These are phyloP conservation scores for Coleophoma cylindrospora DNA, from an alignment of 2,329 filamentous ascomycete genomes.

Conservation along the genomic window DNA sequence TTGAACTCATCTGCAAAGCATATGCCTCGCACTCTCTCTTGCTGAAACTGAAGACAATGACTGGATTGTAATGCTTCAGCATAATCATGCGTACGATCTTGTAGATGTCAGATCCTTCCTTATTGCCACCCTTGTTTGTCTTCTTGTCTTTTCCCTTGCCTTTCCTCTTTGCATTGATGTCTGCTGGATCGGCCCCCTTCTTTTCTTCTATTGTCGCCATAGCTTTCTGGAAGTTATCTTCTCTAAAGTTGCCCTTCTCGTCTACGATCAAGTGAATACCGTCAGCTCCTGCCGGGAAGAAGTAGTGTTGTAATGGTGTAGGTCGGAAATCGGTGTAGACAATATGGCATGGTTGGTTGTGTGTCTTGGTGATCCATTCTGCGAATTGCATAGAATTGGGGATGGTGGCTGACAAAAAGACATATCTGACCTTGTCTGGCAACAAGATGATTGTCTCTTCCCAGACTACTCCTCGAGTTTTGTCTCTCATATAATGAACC, in stretches of 20 bases:
- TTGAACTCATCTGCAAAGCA: slow-evolving; percentile 77
- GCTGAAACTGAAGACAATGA: slow-evolving; percentile 99
- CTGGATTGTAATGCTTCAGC: slow-evolving; percentile 93
- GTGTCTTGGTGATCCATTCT: slow-evolving; percentile 98
- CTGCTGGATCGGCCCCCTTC: slow-evolving; percentile 77
- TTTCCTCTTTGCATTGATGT: slow-evolving; percentile 73
- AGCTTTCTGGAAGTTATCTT: slow-evolving; percentile 95
- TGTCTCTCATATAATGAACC: slow-evolving; percentile 97
- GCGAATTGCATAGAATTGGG: slow-evolving; percentile 99
- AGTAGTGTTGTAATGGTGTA: slow-evolving; percentile 94
- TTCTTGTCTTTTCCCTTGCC: slow-evolving; percentile 91
- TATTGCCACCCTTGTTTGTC: slow-evolving; percentile 78
- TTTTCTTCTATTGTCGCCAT: slow-evolving; percentile 87
- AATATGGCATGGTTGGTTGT: slow-evolving; percentile 95
- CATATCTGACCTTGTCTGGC: slow-evolving; percentile 97
- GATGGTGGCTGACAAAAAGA: slow-evolving; percentile 96
- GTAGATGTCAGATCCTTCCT: slow-evolving; percentile 77
- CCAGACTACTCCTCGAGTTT: slow-evolving; percentile 93
- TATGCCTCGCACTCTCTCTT: slow-evolving; percentile 93
- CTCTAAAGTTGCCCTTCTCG: slow-evolving; percentile 92
- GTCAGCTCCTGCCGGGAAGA: slow-evolving; percentile 88
- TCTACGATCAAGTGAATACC: slow-evolving; percentile 94
- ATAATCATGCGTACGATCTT: slow-evolving; percentile 99
- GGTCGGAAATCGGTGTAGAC: slow-evolving; percentile 98
- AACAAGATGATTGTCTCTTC: slow-evolving; percentile 98